Conservation (phyloP, 148 eudicot genomes). For the Rhododendron kiyosumense region DNA sequence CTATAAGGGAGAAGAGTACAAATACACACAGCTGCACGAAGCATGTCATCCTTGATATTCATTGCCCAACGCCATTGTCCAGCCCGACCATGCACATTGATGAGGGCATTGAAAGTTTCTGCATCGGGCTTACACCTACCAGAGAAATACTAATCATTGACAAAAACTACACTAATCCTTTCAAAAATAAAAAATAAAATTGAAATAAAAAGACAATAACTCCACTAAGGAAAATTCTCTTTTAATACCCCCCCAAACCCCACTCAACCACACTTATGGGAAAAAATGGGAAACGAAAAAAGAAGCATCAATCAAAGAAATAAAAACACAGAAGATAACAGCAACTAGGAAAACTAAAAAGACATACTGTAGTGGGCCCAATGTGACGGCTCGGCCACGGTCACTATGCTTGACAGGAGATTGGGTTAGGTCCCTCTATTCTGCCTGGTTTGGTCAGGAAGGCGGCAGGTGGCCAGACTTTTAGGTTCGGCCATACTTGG, state of each 20-base stretch:
- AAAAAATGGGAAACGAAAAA: too few species aligned
- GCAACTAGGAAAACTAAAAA: not conserved
- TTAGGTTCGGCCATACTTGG: too few species aligned
- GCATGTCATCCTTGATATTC: slow-evolving; percentile 98
- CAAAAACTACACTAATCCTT: not conserved
- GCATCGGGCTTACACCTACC: slow-evolving; percentile 91
- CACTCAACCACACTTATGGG: not conserved
- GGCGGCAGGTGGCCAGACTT: too few species aligned
- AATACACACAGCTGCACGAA: slow-evolving; percentile 90
- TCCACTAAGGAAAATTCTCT: not conserved
- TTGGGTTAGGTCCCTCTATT: too few species aligned
- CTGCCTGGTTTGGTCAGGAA: too few species aligned
- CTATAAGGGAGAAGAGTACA: slow-evolving; percentile 34
- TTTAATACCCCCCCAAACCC: not conserved
- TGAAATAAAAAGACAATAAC: not conserved
- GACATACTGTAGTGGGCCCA: too few species aligned
- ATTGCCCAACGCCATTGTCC: slow-evolving; percentile 98
- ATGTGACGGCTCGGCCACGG: too few species aligned
- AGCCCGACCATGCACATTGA: slow-evolving; percentile 85
- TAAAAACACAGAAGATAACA: not conserved
- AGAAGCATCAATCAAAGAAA: not conserved
- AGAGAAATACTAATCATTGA: slow-evolving; percentile 1
- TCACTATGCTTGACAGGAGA: too few species aligned
- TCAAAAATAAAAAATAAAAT: not conserved
- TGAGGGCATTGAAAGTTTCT: slow-evolving; percentile 88